phyloP scores from a whole-genome alignment of 371 early-diverging fungal genomes.

The Mortierella sp. region DNA sequence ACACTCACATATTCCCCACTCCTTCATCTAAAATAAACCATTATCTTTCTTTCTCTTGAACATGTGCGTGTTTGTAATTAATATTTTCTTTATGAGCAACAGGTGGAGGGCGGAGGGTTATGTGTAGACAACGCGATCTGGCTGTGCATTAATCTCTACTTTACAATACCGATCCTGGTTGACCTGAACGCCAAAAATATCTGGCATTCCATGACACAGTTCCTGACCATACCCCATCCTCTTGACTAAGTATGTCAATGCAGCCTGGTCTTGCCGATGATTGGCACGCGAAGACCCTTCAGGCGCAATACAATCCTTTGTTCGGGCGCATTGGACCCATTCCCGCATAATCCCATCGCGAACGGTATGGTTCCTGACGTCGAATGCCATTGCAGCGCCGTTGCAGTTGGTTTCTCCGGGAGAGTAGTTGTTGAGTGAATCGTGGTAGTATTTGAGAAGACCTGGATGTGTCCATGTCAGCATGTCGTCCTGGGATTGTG shows the following conservation, averaged over 20 bases:
- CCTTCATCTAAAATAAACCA: conserved; percentile 13
- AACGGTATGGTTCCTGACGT: conserved; percentile 57
- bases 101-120: neutral
- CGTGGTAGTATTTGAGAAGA: conserved; percentile 58
- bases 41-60: neutral
- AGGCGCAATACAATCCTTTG: conserved; percentile 66
- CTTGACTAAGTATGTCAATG: conserved; percentile 62
- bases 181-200: conserved; percentile 26
- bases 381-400: conserved; percentile 65
- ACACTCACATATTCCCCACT: neutral
- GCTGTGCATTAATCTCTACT: conserved; percentile 31
- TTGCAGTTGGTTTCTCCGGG: conserved; percentile 62
- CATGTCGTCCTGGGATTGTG: conserved; percentile 61
- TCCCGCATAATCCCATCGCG: conserved; percentile 59
- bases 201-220: conserved; percentile 28
- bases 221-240: conserved; percentile 23
- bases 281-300: conserved; percentile 62
- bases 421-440: conserved; percentile 24
- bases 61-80: neutral
- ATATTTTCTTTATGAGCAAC: neutral
- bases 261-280: conserved; percentile 71
- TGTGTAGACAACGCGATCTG: conserved; percentile 18
- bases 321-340: conserved; percentile 62
- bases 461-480: conserved; percentile 64
- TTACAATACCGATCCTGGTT: conserved; percentile 46